Evolutionary conservation across 257 asterid species (phyloP), one percentile per base, ranked within the genome.

Genomic region (Gentiana macrophylla): DNA sequence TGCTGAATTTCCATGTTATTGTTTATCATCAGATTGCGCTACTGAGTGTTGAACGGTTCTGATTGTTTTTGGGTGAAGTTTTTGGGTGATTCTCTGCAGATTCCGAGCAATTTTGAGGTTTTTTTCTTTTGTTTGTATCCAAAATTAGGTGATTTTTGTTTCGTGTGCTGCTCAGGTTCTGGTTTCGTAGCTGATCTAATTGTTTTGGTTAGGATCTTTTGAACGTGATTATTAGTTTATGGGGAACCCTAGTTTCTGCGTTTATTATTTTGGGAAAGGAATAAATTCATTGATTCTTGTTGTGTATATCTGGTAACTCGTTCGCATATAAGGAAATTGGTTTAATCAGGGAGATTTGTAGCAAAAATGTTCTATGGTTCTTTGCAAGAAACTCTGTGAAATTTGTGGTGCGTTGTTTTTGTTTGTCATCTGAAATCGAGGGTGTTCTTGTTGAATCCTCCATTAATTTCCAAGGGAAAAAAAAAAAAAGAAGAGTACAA

Each of bases 371-470:
- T 24, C 78, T 70, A 62, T 73, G 80, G 71, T 76, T 69, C 70
- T 8, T 59, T 24, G 57, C 83, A 66, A 74, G 84, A 68, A 80
- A 75, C 89, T 83, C 98, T 86, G 24, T 86, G 96, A 86, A 63
- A 69, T 77, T 84, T 84, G 82, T 80, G 94, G 89, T 63, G 96
- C 89, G 68, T 75, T 63, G 81, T 84, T 77, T 90, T 86, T 64
- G 84, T 76, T 57, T 83, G 95, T 72, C 83, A 77, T 84, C 81
- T 80, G 62, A 80, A 90, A 90, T 77, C 50, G 94, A 86, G 94
- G 86, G 94, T 62, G 77, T 82, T 74, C 80, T 74, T 70, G 81
- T 71, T 38, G 73, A 65, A 76, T 75, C 79, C 52, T 70, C 38
- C 63, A 68, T 35, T 60, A 51, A 34, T 24, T 12, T 61, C 43